Conservation (phyloP, 2,329 filamentous ascomycete species). For the Lachnellula occidentalis region DNA sequence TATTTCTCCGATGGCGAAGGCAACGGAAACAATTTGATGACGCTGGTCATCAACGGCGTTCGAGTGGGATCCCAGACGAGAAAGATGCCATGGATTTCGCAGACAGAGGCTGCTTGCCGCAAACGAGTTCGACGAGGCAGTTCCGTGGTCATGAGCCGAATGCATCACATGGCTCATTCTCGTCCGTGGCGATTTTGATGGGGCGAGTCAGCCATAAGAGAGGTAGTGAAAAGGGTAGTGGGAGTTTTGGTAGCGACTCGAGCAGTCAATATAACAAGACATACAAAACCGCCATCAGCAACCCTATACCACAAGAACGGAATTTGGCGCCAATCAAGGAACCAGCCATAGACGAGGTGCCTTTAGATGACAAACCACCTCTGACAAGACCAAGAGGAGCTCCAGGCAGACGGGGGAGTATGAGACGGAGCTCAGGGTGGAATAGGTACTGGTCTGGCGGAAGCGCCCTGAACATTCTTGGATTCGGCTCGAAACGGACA, state of each 20-base stretch:
- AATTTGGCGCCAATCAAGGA: conserved; percentile 3
- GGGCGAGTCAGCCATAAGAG: conserved; percentile 50
- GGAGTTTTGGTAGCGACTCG: conserved; percentile 52
- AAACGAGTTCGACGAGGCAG: conserved; percentile 32
- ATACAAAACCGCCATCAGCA: conserved; percentile 57
- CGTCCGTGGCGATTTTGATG: conserved; percentile 61
- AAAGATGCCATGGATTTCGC: conserved; percentile 49
- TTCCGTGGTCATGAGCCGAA: conserved; percentile 45
- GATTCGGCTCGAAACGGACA: conserved; percentile 44
- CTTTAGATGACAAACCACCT: conserved; percentile 29
- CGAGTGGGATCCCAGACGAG: conserved; percentile 47
- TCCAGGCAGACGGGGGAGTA: conserved; percentile 14
- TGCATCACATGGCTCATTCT: conserved; percentile 52
- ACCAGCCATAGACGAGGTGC: conserved; percentile 33
- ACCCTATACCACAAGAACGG: conserved; percentile 48
- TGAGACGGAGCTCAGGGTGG: conserved; percentile 62
- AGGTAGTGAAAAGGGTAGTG: conserved; percentile 42
- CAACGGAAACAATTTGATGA: conserved; percentile 49
- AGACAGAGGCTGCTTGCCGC: conserved; percentile 37
- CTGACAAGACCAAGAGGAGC: conserved; percentile 12
- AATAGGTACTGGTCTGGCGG: conserved; percentile 74
- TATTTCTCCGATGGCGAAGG: conserved; percentile 58
- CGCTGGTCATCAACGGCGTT: conserved; percentile 39
- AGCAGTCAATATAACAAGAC: conserved; percentile 56
- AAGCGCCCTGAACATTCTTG: conserved; percentile 60